Base-by-base conservation (phyloP, 148 eudicot genomes). In the Rhododendron vialii region DNA sequence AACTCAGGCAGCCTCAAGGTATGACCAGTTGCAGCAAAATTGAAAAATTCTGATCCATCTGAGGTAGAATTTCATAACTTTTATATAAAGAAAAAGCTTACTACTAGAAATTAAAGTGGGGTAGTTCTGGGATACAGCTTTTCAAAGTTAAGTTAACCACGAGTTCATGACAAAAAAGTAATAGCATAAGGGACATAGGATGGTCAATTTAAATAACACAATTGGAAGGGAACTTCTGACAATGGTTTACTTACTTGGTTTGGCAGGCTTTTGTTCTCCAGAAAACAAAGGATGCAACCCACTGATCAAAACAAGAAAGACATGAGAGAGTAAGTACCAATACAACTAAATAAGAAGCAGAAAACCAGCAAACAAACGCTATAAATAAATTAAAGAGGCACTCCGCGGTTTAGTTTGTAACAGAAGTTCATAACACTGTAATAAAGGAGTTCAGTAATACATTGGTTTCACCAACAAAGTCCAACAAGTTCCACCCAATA, bases 211-310 rank as follows among this genome's bases (percentile, higher is more conserved):
- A 17, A 50, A 35, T 11, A 57, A 51, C 35, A 3, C 59, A 86
- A 61, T 47, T 75, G 7, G 53, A 76, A 77, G 61, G 36, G 18
- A 84, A 51, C 38, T 65, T 65, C 8, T 36, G 48, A 85, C 47
- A 82, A 22, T 30, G 11, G 73, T 82, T 2, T 30, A 90, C 98
- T 94, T 81, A 97, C 99, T 92, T 97, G 96, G 95, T 89, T 88
- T 86, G 93, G 36, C 90, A 90, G 33, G 93, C 90, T 91, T 90
- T 94, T 88, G 88, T 97, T 88, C 93, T 95, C 98, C 98, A 95
- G 88, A 94, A 93, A 71, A 93, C 67, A 24, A 93, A 85, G 61
- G 98, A 92, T 78, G 89, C 67, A 75, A 95, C 81, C 98, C 96
- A 95, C 98, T 97, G 93, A 82, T 90, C 71, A 81, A 81, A 87